Conservation (phyloP, 139 green algal species). For the Edaphochlamys debaryana region DNA sequence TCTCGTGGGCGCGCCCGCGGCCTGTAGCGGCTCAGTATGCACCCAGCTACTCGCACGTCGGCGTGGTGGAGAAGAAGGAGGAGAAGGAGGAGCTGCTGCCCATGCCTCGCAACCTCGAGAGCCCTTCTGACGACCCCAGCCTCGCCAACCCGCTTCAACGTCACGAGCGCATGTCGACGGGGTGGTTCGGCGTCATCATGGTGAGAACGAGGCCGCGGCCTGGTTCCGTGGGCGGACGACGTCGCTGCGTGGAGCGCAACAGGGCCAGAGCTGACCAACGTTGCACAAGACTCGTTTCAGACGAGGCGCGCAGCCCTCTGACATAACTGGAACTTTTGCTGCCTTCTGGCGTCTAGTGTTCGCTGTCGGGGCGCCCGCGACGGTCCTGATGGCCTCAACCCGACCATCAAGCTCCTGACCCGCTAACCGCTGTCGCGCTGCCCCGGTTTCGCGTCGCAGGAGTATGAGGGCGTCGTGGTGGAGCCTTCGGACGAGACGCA, state of each 20-base stretch:
- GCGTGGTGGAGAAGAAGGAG: conserved; percentile 8
- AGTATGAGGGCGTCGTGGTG: conserved; percentile 86
- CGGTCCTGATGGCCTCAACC: too few relatives aligned
- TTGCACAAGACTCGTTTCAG: too few relatives aligned
- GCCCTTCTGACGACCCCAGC: conserved; percentile 35
- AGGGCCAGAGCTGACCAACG: too few relatives aligned
- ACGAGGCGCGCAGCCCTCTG: too few relatives aligned
- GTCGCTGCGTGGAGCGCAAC: too few relatives aligned
- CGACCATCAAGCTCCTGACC: too few relatives aligned
- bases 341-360: too few relatives aligned
- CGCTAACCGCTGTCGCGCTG: too few relatives aligned
- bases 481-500: conserved; percentile 67
- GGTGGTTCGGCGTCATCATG: conserved; percentile 93
- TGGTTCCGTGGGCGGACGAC: conserved; percentile 53
- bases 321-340: too few relatives aligned
- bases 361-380: too few relatives aligned
- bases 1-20: too few relatives aligned
- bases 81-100: neutral
- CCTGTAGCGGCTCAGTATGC: conserved; percentile 24
- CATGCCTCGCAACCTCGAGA: conserved; percentile 11
- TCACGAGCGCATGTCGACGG: conserved; percentile 78
- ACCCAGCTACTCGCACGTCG: conserved; percentile 6
- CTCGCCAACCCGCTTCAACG: conserved; percentile 80
- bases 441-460: too few relatives aligned
- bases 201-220: conserved; percentile 83